Base-by-base conservation (phyloP, 148 eudicot genomes). In the Fagopyrum esculentum region DNA sequence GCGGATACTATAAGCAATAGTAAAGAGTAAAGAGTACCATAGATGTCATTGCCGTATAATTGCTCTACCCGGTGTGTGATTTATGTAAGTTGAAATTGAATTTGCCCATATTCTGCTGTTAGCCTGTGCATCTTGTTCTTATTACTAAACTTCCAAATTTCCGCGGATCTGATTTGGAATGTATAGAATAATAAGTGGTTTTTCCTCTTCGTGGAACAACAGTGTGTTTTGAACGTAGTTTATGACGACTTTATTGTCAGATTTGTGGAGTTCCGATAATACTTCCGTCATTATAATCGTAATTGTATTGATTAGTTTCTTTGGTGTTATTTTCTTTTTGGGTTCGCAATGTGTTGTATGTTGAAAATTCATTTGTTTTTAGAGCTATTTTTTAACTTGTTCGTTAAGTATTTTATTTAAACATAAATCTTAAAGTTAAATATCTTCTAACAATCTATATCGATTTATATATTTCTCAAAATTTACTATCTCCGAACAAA, bases 1-100 rank as follows among this genome's bases (percentile, higher is more conserved):
- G 98, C 85, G 94, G 94, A 59, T 90, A 95, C 79, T 95, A 90
- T 69, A 87, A 86, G 83, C 97, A 89, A 56, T 87, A 86, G 81
- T 78, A 5, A 40, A 15, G 71, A 9, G 19, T 15, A 29, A 40
- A 43, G 71, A 9, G 19, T 15, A 29, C 44, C 4, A 35, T 29
- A 35, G 43, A 63, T 63, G 44, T 29, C 45, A 29, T 63, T 30
- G 44, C 13, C 4, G 47, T 43, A 35, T 16, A 10, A 30, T 30
- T 59, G 64, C 35, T 63, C 35, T 66, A 7, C 45, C 45, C 2
- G 13, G 19, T 30, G 71, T 64, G n/a, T 66, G 71, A 66, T 35
- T 66, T 40, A 66, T 43, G 16, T 66, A 9, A 26, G 16, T 40
- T 1, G 52, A 49, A 9, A 40, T 1, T 43, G 71, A 66, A 59